Base-by-base conservation (phyloP, 202 grass and related monocot genomes). In the Digitaria exilis region DNA sequence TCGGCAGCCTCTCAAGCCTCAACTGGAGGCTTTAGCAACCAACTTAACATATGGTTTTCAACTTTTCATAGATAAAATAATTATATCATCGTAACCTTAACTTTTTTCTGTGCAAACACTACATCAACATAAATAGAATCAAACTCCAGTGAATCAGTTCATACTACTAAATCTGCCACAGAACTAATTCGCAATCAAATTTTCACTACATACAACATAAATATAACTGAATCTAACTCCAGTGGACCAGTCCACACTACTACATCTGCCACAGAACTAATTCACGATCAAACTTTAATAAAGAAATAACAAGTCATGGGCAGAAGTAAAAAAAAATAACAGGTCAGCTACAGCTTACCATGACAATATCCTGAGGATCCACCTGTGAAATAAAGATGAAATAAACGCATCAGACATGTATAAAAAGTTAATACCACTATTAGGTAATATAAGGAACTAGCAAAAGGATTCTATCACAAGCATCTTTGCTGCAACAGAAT, bases 341-440 rank as follows among this genome's bases (percentile, higher is more conserved):
- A 37, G 9, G 22, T 32, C 69, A 31, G 28, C 28, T 69, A 49
- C 76, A 19, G 80, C 90, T 68, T 89, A 99, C 96, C 96, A 94
- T 96, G 52, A 99, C 96, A 86, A 99, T 90, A 85, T 99, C 96
- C 88, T 94, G 96, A 29, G 96, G 96, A 87, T 99, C 96, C 31
- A 99, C 93, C 96, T 96, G 86, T 83, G 90, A 69, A 88, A 89
- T 69, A 57, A 87, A 85, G 62, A 82, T 73, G 82, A 76, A 65
- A 82, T 41, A 46, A 67, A 63, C 46, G 18, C 73, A 45, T 90
- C 32, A 90, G 34, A 57, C 65, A 87, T 54, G 60, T 42, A 31
- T 24, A 31, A 19, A 69, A 63, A 39, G 3, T 55, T 35, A 31
- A 59, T 52, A 16, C 60, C 17, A 79, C 35, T 18, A 18, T 21